Base-by-base conservation (phyloP, 768 basidiomycete species). In the Trametes coccinea region DNA sequence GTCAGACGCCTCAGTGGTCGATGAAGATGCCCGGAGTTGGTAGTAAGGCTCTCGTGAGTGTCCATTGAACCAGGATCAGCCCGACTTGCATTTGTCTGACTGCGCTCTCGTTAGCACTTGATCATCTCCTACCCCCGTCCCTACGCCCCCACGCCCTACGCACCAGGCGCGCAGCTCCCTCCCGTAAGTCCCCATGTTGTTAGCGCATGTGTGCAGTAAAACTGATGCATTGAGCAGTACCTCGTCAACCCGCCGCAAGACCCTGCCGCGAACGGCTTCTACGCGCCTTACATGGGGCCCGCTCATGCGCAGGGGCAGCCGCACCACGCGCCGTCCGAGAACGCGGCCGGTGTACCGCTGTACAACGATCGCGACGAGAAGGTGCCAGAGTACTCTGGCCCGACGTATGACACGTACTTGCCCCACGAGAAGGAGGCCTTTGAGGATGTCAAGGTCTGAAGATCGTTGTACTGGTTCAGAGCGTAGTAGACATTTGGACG, bases 131-230 rank as follows among this genome's bases (percentile, higher is more conserved):
- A 79, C 16, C 81, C 82, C 9, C 55, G 71, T 13, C 50, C 62
- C 14, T 65, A 66, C 33, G 67, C 64, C 13, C 66, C 73, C 4
- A 70, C 79, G 34, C 60, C 67, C 16, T 84, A 82, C 67, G 76
- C 80, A 60, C 75, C 76, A 3, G 74, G 77, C 37, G 76, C 77
- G 5, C 72, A 69, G 63, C 72, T 80, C 17, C 83, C 84, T 8
- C 74, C 80, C 6, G 79, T 80, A 63, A 68, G 77, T n/a, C 41
- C 41, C 43, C 30, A 16, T 13, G 3, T 33, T n/a, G 22, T 22
- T 22, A 22, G 22, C 22, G 22, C 22, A 22, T 43, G 41, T n/a
- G 7, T 16, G 8, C 41, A 8, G 41, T 5, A 43, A 5, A n/a
- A 43, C 41, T 43, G 41, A 43, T 14, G 11, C 37, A 31, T 61